Evolutionary conservation across 2,329 filamentous ascomycete species (phyloP), one percentile per base, ranked within the genome.

Genomic region (Helotiales sp.): DNA sequence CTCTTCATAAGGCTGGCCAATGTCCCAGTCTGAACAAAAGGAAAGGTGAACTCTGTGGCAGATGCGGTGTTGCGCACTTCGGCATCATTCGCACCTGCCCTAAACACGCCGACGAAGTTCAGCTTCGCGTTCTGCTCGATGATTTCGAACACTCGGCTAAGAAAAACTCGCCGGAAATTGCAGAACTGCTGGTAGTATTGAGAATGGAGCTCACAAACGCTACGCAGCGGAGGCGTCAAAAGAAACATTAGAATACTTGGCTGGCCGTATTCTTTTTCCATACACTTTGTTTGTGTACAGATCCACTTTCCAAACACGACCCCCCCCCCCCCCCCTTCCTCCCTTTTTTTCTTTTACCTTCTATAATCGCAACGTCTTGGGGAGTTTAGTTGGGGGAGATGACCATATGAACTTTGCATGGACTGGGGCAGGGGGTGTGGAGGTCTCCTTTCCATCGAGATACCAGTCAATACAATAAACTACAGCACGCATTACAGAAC

Each of bases 111-210:
- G 84, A 83, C 2, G 82, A 89, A 60, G 81, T 79, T 2, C 81
- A 90, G 66, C 77, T 91, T 15, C 77, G 81, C 54, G 74, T 81
- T 19, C 88, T 91, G 78, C 74, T 91, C 15, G 79, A 84, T 55
- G 80, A 82, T 0, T 71, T 91, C 22, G 84, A 84, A 65, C 72
- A 76, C 53, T 85, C 81, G 54, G 78, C 76, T 0, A 86, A 89
- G 67, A 74, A 78, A 10, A 74, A 73, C 25, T 75, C 81, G 19
- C 69, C 84, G 7, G 74, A 7, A 10, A 19, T 87, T 10, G 76
- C 79, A 10, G 68, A 27, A 31, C 55, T 60, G 5, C 52, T 54
- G 10, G 40, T 25, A 27, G 30, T 44, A 19, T 33, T 63, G 22
- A 31, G 34, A 15, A 22, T 48, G 19, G 52, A 53, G 31, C 52